A percentile compares a stretch with the other conserved stretches of the same genome.
Conservation (phyloP, 768 basidiomycete genomes). For the Lentinula sp. region DNA sequence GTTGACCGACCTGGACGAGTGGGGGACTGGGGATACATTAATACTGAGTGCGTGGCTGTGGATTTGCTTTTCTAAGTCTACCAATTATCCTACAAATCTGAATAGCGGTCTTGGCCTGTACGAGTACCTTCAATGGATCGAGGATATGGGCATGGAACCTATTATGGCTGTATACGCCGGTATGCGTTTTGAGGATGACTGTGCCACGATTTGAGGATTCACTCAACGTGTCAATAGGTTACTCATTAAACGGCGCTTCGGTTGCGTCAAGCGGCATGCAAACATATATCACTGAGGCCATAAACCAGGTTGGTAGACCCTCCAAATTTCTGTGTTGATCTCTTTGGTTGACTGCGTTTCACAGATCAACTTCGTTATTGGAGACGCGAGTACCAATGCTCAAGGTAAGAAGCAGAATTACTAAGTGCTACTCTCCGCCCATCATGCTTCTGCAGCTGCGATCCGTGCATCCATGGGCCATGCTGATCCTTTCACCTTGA, state of each 20-base stretch:
- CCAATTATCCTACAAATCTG: too few species aligned
- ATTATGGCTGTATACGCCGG: conserved; percentile 63
- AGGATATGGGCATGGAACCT: conserved; percentile 49
- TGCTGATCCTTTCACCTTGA: conserved; percentile 45
- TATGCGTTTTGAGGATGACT: conserved; percentile 7
- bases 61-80: not conserved
- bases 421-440: not conserved
- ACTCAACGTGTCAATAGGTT: conserved; percentile 13
- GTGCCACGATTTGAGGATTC: not conserved
- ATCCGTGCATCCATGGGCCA: conserved; percentile 51
- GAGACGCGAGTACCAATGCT: conserved; percentile 37
- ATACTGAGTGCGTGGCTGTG: conserved; percentile 35
- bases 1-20: conserved; percentile 48
- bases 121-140: conserved; percentile 24
- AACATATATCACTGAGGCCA: conserved; percentile 49
- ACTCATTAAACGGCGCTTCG: conserved; percentile 38
- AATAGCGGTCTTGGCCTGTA: conserved; percentile 3
- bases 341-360: not conserved
- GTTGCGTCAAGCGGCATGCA: conserved; percentile 34
- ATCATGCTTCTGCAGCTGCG: conserved; percentile 26
- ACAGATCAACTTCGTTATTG: conserved; percentile 59
- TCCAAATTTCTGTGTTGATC: not conserved
- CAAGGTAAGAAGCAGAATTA: conserved; percentile 18
- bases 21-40: conserved; percentile 57
- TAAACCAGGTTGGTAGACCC: conserved; percentile 36